Evolutionary conservation across 352 stramenopile species (phyloP).

Genomic region (Phytophthora cactorum): DNA sequence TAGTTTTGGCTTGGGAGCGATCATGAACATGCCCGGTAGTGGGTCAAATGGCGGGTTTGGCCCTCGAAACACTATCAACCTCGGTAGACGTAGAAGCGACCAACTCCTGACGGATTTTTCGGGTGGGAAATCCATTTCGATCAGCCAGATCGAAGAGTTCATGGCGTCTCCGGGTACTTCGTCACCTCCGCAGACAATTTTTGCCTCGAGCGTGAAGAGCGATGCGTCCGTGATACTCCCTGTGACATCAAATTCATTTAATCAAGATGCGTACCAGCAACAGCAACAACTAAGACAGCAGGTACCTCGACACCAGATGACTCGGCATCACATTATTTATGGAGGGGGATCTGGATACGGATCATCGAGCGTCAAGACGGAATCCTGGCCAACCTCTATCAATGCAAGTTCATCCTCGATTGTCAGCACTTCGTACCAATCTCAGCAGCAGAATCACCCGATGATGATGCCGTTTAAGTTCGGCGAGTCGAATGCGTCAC

Average conservation of each 20-base stretch:
- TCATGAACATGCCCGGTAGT: slow-evolving; percentile 13
- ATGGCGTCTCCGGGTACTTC: slow-evolving; percentile 28
- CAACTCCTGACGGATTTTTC: slow-evolving; percentile 31
- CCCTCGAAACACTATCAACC: slow-evolving; percentile 11
- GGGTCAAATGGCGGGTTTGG: slow-evolving; percentile 16
- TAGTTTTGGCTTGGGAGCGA: slow-evolving; percentile 15
- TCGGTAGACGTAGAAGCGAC: slow-evolving; percentile 40
- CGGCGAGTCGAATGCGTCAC: slow-evolving; percentile 23
- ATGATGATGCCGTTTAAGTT: slow-evolving; percentile 52
- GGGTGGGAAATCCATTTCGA: slow-evolving; percentile 14
- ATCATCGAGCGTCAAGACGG: slow-evolving; percentile 17
- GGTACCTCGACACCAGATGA: slow-evolving; percentile 24
- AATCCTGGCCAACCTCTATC: slow-evolving; percentile 22
- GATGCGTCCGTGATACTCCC: slow-evolving; percentile 43
- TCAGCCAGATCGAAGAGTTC: slow-evolving; percentile 35
- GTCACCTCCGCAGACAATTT: slow-evolving; percentile 21
- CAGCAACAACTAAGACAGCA: slow-evolving; percentile 27
- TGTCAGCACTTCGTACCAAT: slow-evolving; percentile 15
- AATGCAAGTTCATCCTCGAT: slow-evolving; percentile 21
- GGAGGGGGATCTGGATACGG: slow-evolving; percentile 10
- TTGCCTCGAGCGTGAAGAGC: slow-evolving; percentile 30
- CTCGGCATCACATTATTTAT: slow-evolving; percentile 31
- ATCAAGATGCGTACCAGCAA: slow-evolving; percentile 36
- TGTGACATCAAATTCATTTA: slow-evolving; percentile 31
- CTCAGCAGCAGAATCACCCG: slow-evolving; percentile 24